phyloP scores from a whole-genome alignment of 805 yeast species.

The Sugiyamaella mastotermitis region DNA sequence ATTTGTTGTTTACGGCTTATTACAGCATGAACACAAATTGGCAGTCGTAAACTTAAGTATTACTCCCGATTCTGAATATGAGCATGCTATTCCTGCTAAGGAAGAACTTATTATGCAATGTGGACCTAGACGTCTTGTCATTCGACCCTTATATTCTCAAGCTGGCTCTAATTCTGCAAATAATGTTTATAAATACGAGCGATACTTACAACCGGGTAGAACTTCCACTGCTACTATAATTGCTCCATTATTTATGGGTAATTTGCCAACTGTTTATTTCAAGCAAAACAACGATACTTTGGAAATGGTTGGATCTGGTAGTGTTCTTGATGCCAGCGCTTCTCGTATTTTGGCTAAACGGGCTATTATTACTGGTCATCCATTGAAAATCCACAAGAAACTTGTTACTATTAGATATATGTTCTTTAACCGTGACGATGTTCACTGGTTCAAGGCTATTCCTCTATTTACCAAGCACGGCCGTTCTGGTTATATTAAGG shows the following conservation, averaged over 20 bases:
- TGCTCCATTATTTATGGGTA: slow-evolving; percentile 77
- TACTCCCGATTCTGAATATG: slow-evolving; percentile 85
- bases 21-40: slow-evolving; percentile 80
- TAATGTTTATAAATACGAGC: slow-evolving; percentile 80
- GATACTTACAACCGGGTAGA: slow-evolving; percentile 74
- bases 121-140: slow-evolving; percentile 83
- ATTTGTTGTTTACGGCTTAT: slow-evolving; percentile 63
- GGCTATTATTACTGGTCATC: slow-evolving; percentile 85
- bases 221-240: slow-evolving; percentile 76
- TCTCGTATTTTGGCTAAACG: slow-evolving; percentile 82
- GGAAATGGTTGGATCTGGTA: slow-evolving; percentile 80
- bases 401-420: slow-evolving; percentile 92
- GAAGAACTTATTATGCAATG: slow-evolving; percentile 80
- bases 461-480: slow-evolving; percentile 92
- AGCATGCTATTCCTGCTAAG: slow-evolving; percentile 77
- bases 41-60: slow-evolving; percentile 78
- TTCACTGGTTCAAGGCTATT: slow-evolving; percentile 81
- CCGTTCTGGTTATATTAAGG: slow-evolving; percentile 90
- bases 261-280: slow-evolving; percentile 77
- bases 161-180: slow-evolving; percentile 64
- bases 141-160: slow-evolving; percentile 78
- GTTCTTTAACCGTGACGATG: slow-evolving; percentile 92
- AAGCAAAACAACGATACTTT: slow-evolving; percentile 40
- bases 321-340: slow-evolving; percentile 81
- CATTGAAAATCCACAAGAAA: slow-evolving; percentile 88